Percentiles rank a stretch among this genome's conserved stretches.
Evolutionary conservation across 2,329 filamentous ascomycete genomes (phyloP).

Genomic region (Hypoxylon sp.): DNA sequence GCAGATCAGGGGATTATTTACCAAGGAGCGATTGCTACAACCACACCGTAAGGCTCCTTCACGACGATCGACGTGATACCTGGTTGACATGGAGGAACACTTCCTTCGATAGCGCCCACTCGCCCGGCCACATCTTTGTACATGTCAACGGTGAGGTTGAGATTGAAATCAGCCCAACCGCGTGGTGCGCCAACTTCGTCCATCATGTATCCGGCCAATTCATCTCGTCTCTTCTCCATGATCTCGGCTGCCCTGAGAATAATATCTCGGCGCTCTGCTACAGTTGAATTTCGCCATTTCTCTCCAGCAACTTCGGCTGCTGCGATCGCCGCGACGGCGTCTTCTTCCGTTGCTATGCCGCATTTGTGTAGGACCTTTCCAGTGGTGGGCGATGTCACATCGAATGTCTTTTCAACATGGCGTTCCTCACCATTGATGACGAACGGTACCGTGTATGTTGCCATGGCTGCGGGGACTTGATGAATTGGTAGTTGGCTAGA

Average conservation of each 20-base stretch:
- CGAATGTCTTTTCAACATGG: conserved; percentile 64
- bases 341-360: conserved; percentile 67
- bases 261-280: conserved; percentile 71
- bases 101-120: conserved; percentile 54
- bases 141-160: conserved; percentile 54
- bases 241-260: conserved; percentile 74
- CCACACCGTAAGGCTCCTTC: conserved; percentile 77
- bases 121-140: conserved; percentile 59
- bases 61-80: conserved; percentile 71
- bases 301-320: conserved; percentile 72
- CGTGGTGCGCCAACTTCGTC: conserved; percentile 55
- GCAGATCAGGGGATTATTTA: conserved; percentile 52
- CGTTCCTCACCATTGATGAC: conserved; percentile 63
- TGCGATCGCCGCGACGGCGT: conserved; percentile 65
- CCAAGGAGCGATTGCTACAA: conserved; percentile 78
- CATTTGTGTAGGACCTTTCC: conserved; percentile 68
- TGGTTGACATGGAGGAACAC: conserved; percentile 54
- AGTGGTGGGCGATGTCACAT: conserved; percentile 70
- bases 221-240: conserved; percentile 66
- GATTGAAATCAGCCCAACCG: conserved; percentile 55
- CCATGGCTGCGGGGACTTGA: conserved; percentile 44
- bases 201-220: conserved; percentile 69
- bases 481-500: conserved; percentile 6
- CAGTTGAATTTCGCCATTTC: conserved; percentile 73
- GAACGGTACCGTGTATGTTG: conserved; percentile 58